Base-by-base conservation (phyloP, 225 moss, liverwort and hornwort genomes). In the Rhytidiadelphus loreus region DNA sequence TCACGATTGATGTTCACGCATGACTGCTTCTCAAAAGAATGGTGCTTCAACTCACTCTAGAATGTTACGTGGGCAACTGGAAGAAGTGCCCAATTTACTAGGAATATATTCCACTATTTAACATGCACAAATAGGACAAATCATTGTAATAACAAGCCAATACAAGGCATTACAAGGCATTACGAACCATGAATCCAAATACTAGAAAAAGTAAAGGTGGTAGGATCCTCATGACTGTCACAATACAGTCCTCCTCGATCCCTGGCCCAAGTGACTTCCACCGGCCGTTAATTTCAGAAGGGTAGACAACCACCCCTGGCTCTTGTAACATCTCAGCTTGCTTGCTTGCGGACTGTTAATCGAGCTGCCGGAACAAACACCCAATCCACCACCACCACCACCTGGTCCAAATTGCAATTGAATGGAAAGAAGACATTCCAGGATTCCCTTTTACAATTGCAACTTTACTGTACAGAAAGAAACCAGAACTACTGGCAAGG, bases 221-320 rank as follows among this genome's bases (percentile, higher is more conserved):
- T 77, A 37, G 75, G 83, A 83, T 86, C 76, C 76, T 91, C 87
- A 82, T 71, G 86, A 75, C 84, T 87, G 59, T 61, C 90, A 88
- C 90, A 93, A 72, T 88, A 90, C 90, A 91, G 88, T 93, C 77
- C 88, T 93, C 88, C 84, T 88, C 12, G 11, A 65, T 65, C 84
- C 62, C 91, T 80, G 93, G 88, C 90, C 81, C 88, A 82, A 88
- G 91, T 92, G 93, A 88, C 82, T 85, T 90, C 70, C 90, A 88
- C 91, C 90, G 85, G 90, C 87, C 90, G 61, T 59, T 21, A 11
- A 37, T 66, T 85, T 87, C 88, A 83, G 89, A 77, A 91, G 81
- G n/a, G 73, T n/a, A 85, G 65, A 80, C 48, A 37, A 53, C 29
- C 85, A 65, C 65, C 88, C 87, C 80, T 61, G 73, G 65, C 86